A percentile compares a stretch with the other conserved stretches of the same genome.
Evolutionary conservation across 2,329 filamentous ascomycete species (phyloP).

Genomic region (Coniochaeta ligniaria): DNA sequence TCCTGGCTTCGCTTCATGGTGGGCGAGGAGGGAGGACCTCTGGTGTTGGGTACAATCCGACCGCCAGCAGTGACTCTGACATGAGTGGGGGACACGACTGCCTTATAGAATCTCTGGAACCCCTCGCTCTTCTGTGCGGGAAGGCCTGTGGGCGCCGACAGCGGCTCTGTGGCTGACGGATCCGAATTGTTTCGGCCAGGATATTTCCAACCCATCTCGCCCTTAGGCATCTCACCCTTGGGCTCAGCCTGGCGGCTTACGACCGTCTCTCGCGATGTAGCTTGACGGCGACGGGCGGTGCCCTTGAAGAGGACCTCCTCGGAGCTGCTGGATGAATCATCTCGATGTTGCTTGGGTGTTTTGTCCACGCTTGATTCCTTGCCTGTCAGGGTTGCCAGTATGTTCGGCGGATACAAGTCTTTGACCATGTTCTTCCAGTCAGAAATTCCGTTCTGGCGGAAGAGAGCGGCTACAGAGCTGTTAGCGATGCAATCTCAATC

Average conservation of each 20-base stretch:
- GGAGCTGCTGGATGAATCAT: constrained; percentile 24
- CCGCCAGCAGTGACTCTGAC: constrained; percentile 61
- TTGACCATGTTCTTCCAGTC: not conserved
- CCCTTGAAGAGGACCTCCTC: constrained; percentile 30
- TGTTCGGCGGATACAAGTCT: constrained; percentile 9
- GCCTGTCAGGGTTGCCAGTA: not conserved
- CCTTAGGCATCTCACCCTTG: constrained; percentile 8
- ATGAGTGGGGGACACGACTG: constrained; percentile 60
- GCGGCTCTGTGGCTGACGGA: constrained; percentile 34
- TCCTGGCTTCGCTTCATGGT: constrained; percentile 35
- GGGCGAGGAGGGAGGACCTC: constrained; percentile 46
- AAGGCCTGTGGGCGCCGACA: constrained; percentile 45
- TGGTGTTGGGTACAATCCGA: constrained; percentile 58
- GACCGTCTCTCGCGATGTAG: not conserved
- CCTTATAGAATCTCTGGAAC: constrained; percentile 62
- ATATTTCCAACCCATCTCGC: constrained; percentile 31
- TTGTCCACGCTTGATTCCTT: not conserved
- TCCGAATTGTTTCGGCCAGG: constrained; percentile 37
- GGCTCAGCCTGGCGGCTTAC: not conserved
- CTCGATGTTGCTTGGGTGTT: constrained; percentile 1
- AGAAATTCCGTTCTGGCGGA: not conserved
- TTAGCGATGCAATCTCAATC: not conserved
- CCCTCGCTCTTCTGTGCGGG: constrained; percentile 53
- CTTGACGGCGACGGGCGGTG: constrained; percentile 12
- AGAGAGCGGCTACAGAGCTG: not conserved